phyloP scores from a whole-genome alignment of 768 basidiomycete genomes.

The Amanita inopinata region DNA sequence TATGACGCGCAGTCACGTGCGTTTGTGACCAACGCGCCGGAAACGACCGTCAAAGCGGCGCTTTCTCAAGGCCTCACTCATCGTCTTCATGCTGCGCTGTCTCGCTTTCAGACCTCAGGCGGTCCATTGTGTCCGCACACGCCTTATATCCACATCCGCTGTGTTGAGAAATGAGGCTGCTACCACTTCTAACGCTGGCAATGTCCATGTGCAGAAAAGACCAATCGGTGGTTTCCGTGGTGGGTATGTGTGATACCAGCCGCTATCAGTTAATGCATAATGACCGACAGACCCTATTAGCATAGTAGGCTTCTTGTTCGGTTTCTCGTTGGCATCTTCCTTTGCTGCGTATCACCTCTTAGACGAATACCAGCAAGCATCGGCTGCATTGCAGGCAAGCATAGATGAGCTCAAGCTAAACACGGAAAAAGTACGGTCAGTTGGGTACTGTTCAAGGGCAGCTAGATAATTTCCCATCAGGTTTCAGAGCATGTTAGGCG shows the following conservation, averaged over 20 bases:
- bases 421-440: conserved; percentile 58
- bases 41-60: neutral
- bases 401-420: conserved; percentile 79
- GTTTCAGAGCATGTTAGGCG: conserved; percentile 75
- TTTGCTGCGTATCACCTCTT: conserved; percentile 81
- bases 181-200: conserved; percentile 47
- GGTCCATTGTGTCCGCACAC: conserved; percentile 14
- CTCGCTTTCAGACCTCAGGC: conserved; percentile 18
- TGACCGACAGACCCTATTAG: conserved; percentile 25
- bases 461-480: conserved; percentile 25
- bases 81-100: conserved; percentile 26
- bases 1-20: conserved; percentile 1
- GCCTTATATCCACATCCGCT: conserved; percentile 35
- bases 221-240: conserved; percentile 69
- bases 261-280: neutral
- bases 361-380: conserved; percentile 86
- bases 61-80: neutral
- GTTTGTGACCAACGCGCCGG: neutral
- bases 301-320: conserved; percentile 78
- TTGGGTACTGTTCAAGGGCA: neutral
- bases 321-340: conserved; percentile 83
- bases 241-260: conserved; percentile 31
- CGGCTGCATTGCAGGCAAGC: conserved; percentile 78
- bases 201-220: conserved; percentile 50
- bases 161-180: conserved; percentile 33